phyloP scores from a whole-genome alignment of 1,284 basidiomycete genomes.

The Irpex sp. region DNA sequence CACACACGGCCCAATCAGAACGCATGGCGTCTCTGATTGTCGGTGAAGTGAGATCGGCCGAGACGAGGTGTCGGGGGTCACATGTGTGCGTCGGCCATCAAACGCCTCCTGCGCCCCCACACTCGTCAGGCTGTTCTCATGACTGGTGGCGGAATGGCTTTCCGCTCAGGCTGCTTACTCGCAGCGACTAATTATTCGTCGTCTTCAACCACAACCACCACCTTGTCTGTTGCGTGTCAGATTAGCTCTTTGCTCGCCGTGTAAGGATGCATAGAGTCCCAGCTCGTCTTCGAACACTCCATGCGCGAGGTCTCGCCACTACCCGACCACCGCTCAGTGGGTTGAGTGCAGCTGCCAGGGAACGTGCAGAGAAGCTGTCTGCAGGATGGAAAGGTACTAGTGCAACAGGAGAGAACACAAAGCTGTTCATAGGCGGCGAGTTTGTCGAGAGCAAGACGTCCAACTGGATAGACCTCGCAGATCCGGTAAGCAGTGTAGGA shows the following conservation, averaged over 20 bases:
- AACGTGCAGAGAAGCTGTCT: slow-evolving; percentile 65
- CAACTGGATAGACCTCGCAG: slow-evolving; percentile 82
- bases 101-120: background rate
- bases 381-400: slow-evolving; percentile 83
- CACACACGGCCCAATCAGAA: background rate
- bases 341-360: slow-evolving; percentile 48
- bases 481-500: slow-evolving; percentile 63
- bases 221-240: background rate
- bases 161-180: background rate
- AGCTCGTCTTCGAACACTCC: slow-evolving; percentile 10
- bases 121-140: background rate
- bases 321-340: slow-evolving; percentile 28
- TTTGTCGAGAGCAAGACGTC: slow-evolving; percentile 79
- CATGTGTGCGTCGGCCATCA: background rate
- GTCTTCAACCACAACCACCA: background rate
- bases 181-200: background rate
- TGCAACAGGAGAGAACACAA: slow-evolving; percentile 77
- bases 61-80: background rate
- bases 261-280: background rate
- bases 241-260: background rate
- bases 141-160: background rate
- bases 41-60: background rate
- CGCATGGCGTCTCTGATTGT: background rate
- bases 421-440: slow-evolving; percentile 87
- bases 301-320: slow-evolving; percentile 39